A percentile compares a stretch with the other conserved stretches of the same genome.
Conservation (phyloP, 768 basidiomycete genomes). For the Nidula microcarpa region DNA sequence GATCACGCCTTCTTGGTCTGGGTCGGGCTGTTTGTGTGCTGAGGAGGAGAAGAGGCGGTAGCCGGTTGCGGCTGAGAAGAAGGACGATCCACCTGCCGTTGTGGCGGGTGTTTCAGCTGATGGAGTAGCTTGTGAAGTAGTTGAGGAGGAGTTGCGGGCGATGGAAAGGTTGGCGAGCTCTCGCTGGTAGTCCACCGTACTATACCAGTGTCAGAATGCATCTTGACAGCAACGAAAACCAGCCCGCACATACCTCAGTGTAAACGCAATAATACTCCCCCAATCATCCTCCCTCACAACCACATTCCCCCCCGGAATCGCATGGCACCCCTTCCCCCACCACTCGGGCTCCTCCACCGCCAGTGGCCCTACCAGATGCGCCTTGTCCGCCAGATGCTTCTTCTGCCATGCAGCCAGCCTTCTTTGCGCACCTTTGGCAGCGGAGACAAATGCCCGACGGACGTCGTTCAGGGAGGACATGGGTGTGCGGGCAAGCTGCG, state of each 20-base stretch:
- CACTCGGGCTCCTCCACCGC: slow-evolving; percentile 53
- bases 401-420: slow-evolving; percentile 60
- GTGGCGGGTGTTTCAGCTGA: slow-evolving; percentile 18
- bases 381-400: slow-evolving; percentile 46
- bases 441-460: slow-evolving; percentile 50
- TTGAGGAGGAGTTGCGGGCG: slow-evolving; percentile 17
- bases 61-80: slow-evolving; percentile 43
- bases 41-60: slow-evolving; percentile 47
- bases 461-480: slow-evolving; percentile 55
- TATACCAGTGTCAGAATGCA: slow-evolving; percentile 19
- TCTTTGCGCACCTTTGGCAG: slow-evolving; percentile 49
- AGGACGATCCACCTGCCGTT: slow-evolving; percentile 35
- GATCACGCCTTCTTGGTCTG: slow-evolving; percentile 52
- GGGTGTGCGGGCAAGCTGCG: slow-evolving; percentile 46
- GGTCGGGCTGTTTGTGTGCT: slow-evolving; percentile 43
- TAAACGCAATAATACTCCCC: slow-evolving; percentile 79
- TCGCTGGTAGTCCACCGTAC: slow-evolving; percentile 56
- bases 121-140: slow-evolving; percentile 6
- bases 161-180: slow-evolving; percentile 40
- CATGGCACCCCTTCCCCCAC: slow-evolving; percentile 62
- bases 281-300: slow-evolving; percentile 69
- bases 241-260: slow-evolving; percentile 48
- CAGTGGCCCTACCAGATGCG: slow-evolving; percentile 20
- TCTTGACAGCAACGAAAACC: background rate
- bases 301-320: slow-evolving; percentile 62